These are phyloP conservation scores for Trametes sp. DNA, from an alignment of 1,284 basidiomycete species.

Conservation along the genomic window DNA sequence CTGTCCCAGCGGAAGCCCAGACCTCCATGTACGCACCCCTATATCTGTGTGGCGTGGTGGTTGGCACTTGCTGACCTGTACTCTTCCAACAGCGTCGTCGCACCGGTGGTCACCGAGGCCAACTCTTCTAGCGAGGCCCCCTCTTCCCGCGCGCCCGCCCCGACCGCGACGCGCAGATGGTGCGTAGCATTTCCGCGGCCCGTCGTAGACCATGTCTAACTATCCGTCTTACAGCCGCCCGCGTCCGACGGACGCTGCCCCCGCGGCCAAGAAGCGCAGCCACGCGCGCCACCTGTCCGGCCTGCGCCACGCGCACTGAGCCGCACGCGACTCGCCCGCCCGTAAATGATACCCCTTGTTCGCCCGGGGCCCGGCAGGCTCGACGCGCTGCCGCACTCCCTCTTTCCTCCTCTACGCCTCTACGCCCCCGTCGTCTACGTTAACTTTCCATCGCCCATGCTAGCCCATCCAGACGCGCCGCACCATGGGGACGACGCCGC, in stretches of 20 bases:
- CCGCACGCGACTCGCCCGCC: conserved; percentile 3
- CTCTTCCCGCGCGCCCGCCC: not conserved
- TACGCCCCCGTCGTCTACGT: not conserved
- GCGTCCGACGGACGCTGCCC: not conserved
- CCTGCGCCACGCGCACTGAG: conserved; percentile 23
- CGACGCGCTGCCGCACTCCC: conserved; percentile 23
- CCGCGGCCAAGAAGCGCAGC: conserved; percentile 23
- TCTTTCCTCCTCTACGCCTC: not conserved
- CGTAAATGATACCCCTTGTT: conserved; percentile 27
- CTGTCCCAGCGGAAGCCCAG: not conserved
- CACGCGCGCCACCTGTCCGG: conserved; percentile 28
- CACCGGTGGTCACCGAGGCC: not conserved
- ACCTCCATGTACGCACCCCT: not conserved
- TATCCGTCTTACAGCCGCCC: conserved; percentile 10
- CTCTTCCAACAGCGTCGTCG: not conserved
- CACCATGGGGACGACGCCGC: conserved; percentile 11
- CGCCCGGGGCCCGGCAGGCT: conserved; percentile 24
- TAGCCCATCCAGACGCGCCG: conserved; percentile 11
- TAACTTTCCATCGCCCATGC: conserved; percentile 1
- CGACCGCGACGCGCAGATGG: conserved; percentile 16
- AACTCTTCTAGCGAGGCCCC: not conserved
- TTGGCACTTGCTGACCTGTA: not conserved
- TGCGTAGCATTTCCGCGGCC: conserved; percentile 4
- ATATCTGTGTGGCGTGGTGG: not conserved
- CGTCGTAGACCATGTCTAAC: not conserved